Evolutionary conservation across 306 rosid species (phyloP).

Genomic region (Quercus mongolica): DNA sequence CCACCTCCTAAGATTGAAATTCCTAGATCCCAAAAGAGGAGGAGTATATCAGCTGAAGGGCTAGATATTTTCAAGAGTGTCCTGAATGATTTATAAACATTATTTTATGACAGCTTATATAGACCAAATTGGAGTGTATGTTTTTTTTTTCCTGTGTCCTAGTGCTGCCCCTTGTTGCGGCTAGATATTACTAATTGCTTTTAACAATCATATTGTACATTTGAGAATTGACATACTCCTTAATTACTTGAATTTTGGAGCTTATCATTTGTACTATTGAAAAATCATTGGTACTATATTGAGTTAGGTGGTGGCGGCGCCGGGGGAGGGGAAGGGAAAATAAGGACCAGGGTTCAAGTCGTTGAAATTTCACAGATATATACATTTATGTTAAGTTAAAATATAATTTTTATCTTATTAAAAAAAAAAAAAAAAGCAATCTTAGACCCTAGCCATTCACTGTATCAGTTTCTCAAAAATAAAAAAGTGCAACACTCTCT

Average conservation of each 20-base stretch:
- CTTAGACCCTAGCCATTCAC: too few species aligned
- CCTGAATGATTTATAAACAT: constrained; percentile 37
- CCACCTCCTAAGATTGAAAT: constrained; percentile 61
- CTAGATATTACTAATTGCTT: constrained; percentile 20
- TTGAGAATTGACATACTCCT: neutral
- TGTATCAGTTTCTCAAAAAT: too few species aligned
- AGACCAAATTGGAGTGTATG: constrained; percentile 20
- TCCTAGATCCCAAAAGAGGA: constrained; percentile 53
- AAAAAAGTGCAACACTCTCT: too few species aligned
- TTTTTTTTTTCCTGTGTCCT: constrained; percentile 18
- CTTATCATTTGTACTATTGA: neutral
- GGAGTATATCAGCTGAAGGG: constrained; percentile 72
- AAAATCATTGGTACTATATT: neutral
- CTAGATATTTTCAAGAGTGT: constrained; percentile 69
- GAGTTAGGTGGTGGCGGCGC: too few species aligned
- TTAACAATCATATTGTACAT: constrained; percentile 6
- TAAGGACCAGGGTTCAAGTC: accelerated
- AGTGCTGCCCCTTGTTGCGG: constrained; percentile 11
- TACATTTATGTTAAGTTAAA: accelerated
- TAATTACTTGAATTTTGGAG: constrained; percentile 17
- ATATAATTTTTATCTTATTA: too few species aligned
- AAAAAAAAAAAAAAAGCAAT: too few species aligned
- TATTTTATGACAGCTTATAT: constrained; percentile 20
- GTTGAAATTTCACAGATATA: accelerated
- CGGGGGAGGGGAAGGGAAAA: too few species aligned